These are phyloP conservation scores for Colletotrichum cuscutae DNA, from an alignment of 2,329 filamentous ascomycete genomes.

Conservation along the genomic window DNA sequence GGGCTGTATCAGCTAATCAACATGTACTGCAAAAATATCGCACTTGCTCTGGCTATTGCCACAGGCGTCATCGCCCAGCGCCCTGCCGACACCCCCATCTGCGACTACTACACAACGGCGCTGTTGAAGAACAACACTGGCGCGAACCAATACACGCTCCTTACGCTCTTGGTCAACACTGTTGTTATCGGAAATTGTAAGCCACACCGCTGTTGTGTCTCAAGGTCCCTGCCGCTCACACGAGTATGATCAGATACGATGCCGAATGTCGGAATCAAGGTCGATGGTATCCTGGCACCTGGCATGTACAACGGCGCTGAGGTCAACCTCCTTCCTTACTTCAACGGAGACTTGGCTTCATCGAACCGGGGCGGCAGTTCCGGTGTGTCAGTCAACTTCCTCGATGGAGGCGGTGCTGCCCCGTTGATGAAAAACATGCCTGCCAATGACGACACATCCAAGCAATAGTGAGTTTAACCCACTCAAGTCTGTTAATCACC, in stretches of 20 bases:
- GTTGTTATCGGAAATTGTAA: slow-evolving; percentile 71
- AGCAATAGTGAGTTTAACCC: slow-evolving; percentile 62
- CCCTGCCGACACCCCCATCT: slow-evolving; percentile 62
- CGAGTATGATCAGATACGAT: slow-evolving; percentile 53
- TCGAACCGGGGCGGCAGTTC: slow-evolving; percentile 59
- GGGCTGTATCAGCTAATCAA: slow-evolving; percentile 18
- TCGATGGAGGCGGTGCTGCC: slow-evolving; percentile 67
- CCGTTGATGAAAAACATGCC: slow-evolving; percentile 66
- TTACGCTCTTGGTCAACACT: slow-evolving; percentile 70
- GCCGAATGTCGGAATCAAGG: slow-evolving; percentile 61
- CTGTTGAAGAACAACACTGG: slow-evolving; percentile 68
- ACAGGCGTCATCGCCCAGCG: slow-evolving; percentile 53
- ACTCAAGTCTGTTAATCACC: background rate
- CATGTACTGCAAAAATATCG: slow-evolving; percentile 41
- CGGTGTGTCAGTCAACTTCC: slow-evolving; percentile 66
- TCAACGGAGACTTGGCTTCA: slow-evolving; percentile 63
- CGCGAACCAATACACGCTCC: slow-evolving; percentile 64
- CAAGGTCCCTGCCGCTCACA: background rate
- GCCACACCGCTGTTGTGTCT: slow-evolving; percentile 16
- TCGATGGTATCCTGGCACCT: slow-evolving; percentile 66
- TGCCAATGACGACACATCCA: slow-evolving; percentile 58
- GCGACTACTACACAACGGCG: slow-evolving; percentile 72
- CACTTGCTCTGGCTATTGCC: slow-evolving; percentile 40
- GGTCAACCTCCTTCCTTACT: slow-evolving; percentile 70
- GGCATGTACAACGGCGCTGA: slow-evolving; percentile 59